phyloP scores from a whole-genome alignment of 2,329 filamentous ascomycete species.

The Paecilomyces sp. region DNA sequence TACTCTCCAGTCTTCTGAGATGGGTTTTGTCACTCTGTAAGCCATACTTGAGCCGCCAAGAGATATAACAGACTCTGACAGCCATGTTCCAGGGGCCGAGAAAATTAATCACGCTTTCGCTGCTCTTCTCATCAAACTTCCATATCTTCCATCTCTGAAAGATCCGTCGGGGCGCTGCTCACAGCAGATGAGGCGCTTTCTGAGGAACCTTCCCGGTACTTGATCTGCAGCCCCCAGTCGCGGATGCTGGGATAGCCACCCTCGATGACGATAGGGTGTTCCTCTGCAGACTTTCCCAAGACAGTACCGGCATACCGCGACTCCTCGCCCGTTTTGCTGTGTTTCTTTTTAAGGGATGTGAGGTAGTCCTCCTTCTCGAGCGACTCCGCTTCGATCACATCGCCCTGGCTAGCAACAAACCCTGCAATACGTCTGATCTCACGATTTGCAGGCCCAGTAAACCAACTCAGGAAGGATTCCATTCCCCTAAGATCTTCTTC shows the following conservation, averaged over 20 bases:
- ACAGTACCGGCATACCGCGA: conserved; percentile 79
- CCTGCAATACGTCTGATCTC: conserved; percentile 78
- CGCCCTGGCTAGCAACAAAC: conserved; percentile 53
- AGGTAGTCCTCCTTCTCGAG: conserved; percentile 64
- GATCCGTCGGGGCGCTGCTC: conserved; percentile 32
- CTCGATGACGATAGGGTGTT: conserved; percentile 67
- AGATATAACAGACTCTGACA: not conserved
- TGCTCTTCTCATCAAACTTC: conserved; percentile 20
- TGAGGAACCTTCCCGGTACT: conserved; percentile 21
- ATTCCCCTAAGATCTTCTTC: conserved; percentile 74
- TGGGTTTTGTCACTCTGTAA: not conserved
- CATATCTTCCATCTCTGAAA: conserved; percentile 31
- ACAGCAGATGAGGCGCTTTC: conserved; percentile 30
- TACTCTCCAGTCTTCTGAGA: not conserved
- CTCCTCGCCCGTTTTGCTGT: conserved; percentile 82
- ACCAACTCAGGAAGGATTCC: conserved; percentile 73
- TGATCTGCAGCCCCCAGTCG: conserved; percentile 50
- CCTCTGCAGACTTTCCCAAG: conserved; percentile 66
- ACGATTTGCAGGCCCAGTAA: conserved; percentile 62
- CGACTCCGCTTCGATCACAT: conserved; percentile 41
- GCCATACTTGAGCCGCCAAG: not conserved
- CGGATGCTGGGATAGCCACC: conserved; percentile 64
- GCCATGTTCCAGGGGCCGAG: not conserved
- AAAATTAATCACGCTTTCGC: not conserved
- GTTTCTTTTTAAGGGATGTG: conserved; percentile 78